Evolutionary conservation across 2,329 filamentous ascomycete genomes (phyloP).

Genomic region (Sporothrix globosa): DNA sequence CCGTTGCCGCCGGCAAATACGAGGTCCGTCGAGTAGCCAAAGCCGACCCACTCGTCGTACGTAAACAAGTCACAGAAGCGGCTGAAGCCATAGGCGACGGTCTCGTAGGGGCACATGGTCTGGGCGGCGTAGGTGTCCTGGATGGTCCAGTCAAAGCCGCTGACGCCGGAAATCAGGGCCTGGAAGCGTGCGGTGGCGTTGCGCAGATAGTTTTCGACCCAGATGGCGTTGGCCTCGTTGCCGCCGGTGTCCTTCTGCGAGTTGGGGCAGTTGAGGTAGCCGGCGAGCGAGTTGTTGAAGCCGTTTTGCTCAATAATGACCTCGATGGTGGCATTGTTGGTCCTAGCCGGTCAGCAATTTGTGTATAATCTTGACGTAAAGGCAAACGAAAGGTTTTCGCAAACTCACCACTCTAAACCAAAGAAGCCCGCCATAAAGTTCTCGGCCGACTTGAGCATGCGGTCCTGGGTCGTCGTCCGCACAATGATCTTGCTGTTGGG

Average conservation of each 20-base stretch:
- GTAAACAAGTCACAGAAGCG: slow-evolving; percentile 75
- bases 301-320: slow-evolving; percentile 66
- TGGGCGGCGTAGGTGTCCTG: slow-evolving; percentile 69
- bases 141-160: slow-evolving; percentile 64
- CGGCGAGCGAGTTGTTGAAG: slow-evolving; percentile 73
- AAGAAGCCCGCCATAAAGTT: slow-evolving; percentile 82
- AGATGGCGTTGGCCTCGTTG: slow-evolving; percentile 58
- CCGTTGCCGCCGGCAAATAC: slow-evolving; percentile 63
- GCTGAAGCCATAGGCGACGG: slow-evolving; percentile 74
- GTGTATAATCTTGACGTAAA: too few relatives aligned
- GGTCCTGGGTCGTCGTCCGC: slow-evolving; percentile 73
- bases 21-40: slow-evolving; percentile 72
- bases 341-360: slow-evolving; percentile 46
- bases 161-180: slow-evolving; percentile 49
- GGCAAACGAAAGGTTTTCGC: too few relatives aligned
- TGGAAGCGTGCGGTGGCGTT: slow-evolving; percentile 65
- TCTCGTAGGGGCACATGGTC: slow-evolving; percentile 76
- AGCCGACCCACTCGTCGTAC: slow-evolving; percentile 72
- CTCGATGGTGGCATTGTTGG: slow-evolving; percentile 71
- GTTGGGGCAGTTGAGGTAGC: slow-evolving; percentile 69
- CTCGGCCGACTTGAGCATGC: slow-evolving; percentile 76
- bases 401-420: slow-evolving; percentile 65
- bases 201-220: slow-evolving; percentile 66
- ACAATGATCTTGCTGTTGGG: slow-evolving; percentile 72
- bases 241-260: slow-evolving; percentile 56